A percentile compares a stretch with the other conserved stretches of the same genome.
Conservation (phyloP, 148 eudicot species). For the Mesembryanthemum crystallinum region DNA sequence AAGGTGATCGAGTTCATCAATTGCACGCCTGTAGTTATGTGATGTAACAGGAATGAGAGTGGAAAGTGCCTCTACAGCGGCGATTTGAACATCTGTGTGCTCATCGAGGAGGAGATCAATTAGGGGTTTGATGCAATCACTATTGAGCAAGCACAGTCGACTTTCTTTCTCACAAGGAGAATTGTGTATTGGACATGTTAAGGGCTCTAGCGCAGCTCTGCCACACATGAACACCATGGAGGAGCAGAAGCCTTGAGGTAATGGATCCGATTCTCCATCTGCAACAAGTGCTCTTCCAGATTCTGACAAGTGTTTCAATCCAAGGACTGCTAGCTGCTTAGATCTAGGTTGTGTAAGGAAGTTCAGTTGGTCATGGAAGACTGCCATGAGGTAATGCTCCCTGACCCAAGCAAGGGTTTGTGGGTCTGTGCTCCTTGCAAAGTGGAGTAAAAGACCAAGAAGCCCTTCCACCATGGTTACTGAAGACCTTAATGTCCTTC, state of each 20-base stretch:
- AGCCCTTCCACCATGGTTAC: conserved; percentile 57
- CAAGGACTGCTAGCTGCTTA: conserved; percentile 48
- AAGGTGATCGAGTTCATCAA: conserved; percentile 49
- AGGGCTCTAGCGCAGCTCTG: conserved; percentile 25
- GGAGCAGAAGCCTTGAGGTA: conserved; percentile 54
- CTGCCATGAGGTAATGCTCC: conserved; percentile 46
- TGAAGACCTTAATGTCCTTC: conserved; percentile 32
- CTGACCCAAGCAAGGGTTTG: conserved; percentile 37
- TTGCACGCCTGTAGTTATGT: conserved; percentile 36
- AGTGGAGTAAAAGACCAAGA: conserved; percentile 60
- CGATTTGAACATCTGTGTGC: conserved; percentile 48
- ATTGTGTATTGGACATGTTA: conserved; percentile 56
- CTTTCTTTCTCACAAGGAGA: conserved; percentile 48
- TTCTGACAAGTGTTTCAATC: conserved; percentile 52
- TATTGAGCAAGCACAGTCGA: conserved; percentile 53
- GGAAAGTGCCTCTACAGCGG: conserved; percentile 57
- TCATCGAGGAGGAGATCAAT: conserved; percentile 42
- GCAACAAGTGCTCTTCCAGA: conserved; percentile 33
- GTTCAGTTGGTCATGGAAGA: conserved; percentile 44
- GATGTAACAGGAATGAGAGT: conserved; percentile 38
- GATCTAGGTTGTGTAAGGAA: conserved; percentile 42
- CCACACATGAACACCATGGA: conserved; percentile 55
- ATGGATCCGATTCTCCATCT: conserved; percentile 41
- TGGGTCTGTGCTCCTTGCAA: conserved; percentile 37
- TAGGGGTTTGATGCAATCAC: conserved; percentile 52